These are phyloP conservation scores for Camelina laxa DNA, from an alignment of 345 rosid species.

Conservation along the genomic window DNA sequence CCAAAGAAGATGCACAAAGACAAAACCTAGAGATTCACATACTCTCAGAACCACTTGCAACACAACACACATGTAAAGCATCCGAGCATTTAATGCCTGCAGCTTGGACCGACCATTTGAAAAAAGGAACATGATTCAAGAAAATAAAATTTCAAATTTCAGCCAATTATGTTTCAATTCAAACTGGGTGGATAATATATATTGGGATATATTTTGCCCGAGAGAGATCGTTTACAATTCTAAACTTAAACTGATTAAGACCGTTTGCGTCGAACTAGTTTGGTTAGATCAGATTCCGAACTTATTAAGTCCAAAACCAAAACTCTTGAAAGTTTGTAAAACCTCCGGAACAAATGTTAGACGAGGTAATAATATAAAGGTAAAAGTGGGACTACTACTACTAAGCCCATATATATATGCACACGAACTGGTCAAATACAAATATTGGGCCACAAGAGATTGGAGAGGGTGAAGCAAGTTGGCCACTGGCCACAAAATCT, in stretches of 20 bases:
- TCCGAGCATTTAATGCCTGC: constrained; percentile 40
- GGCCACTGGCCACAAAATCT: constrained; percentile 31
- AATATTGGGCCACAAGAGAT: constrained; percentile 35
- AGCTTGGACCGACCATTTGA: constrained; percentile 34
- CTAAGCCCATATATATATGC: constrained; percentile 31
- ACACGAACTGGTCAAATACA: constrained; percentile 16
- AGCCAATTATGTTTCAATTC: constrained; percentile 5
- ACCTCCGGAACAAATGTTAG: not conserved
- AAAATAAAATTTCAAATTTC: constrained; percentile 3
- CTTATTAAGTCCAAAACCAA: no score
- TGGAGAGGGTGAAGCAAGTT: constrained; percentile 40
- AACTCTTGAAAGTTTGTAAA: not conserved
- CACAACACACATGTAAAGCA: constrained; percentile 39
- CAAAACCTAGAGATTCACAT: constrained; percentile 36
- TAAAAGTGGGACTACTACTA: constrained; percentile 3
- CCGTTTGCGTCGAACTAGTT: no score
- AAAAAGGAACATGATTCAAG: constrained; percentile 26
- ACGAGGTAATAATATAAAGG: constrained; percentile 9
- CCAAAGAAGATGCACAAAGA: constrained; percentile 26
- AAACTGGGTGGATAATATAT: not conserved
- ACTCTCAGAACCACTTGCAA: constrained; percentile 28
- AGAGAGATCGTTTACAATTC: not conserved
- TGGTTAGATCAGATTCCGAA: no score
- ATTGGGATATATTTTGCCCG: not conserved
- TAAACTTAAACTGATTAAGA: not conserved